Evolutionary conservation across 1,284 basidiomycete species (phyloP), one percentile per base, ranked within the genome.

Genomic region (Gomphus sp.): DNA sequence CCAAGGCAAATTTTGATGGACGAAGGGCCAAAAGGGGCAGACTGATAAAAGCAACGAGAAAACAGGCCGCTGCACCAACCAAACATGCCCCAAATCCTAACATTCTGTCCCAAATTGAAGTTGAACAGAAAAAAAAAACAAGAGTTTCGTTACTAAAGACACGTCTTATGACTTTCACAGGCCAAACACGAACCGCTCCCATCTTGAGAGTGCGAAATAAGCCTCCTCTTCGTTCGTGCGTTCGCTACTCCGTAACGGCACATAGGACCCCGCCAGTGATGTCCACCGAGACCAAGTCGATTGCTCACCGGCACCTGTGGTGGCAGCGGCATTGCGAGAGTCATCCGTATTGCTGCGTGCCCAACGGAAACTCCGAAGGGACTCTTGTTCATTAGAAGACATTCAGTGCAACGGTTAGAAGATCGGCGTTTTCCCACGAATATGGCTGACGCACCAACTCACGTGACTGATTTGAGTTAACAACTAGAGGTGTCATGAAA

Each of bases 161-260:
- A 33, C 33, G 31, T 1, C 36, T 14, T 58, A 28, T 7, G 37
- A 41, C 8, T 41, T 18, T 34, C 44, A 31, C 25, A 25, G 36
- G 45, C 53, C 8, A 51, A 28, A 59, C 64, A 67, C 73, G 62
- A 64, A 92, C 87, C 87, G 80, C 70, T 94, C 91, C 92, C 92
- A 94, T 71, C 91, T 79, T 48, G 89, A 92, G 55, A 98, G 73
- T 37, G 94, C 93, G 73, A 96, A 93, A 78, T 89, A 98, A 2
- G 96, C 96, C 69, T 98, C 94, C 67, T 99, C 96, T 71, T 99
- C 96, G 69, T 94, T 94, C 39, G 89, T 87, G 45, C 84, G 78
- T 63, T 93, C 91, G 63, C 71, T 83, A 4, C 89, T 91, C 28
- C 93, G 79, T 60, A 98, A 75, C 0, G 97, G 96, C 50, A 98